Evolutionary conservation across 371 early-diverging fungal genomes (phyloP).

Genomic region (Mucor plumbeus): DNA sequence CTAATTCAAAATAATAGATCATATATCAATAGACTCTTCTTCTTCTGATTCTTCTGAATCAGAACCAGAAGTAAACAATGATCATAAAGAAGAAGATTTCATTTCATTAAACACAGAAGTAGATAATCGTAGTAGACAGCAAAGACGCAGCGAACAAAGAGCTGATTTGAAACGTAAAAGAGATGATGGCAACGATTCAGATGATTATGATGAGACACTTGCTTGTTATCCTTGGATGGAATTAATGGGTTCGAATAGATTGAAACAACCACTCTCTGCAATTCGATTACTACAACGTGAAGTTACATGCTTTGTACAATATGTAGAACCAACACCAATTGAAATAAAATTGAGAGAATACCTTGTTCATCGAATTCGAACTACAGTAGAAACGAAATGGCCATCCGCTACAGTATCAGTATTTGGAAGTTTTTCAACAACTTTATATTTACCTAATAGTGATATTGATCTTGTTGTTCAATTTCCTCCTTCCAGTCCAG

Average conservation of each 20-base stretch:
- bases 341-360: slow-evolving; percentile 79
- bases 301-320: slow-evolving; percentile 44
- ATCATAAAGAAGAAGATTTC: slow-evolving; percentile 29
- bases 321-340: slow-evolving; percentile 77
- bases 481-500: slow-evolving; percentile 21
- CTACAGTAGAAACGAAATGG: slow-evolving; percentile 49
- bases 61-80: not conserved
- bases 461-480: slow-evolving; percentile 84
- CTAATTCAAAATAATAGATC: not conserved
- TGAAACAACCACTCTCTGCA: slow-evolving; percentile 9
- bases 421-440: slow-evolving; percentile 90
- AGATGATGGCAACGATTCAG: not conserved
- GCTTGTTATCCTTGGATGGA: slow-evolving; percentile 35
- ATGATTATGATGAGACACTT: slow-evolving; percentile 6
- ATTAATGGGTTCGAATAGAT: not conserved
- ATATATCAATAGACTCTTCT: slow-evolving; percentile 6
- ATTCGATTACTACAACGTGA: slow-evolving; percentile 31
- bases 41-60: not conserved
- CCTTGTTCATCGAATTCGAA: slow-evolving; percentile 67
- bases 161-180: slow-evolving; percentile 12
- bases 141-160: slow-evolving; percentile 24
- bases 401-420: slow-evolving; percentile 56
- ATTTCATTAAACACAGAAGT: slow-evolving; percentile 26
- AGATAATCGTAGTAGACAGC: slow-evolving; percentile 25
- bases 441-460: slow-evolving; percentile 75